phyloP scores from a whole-genome alignment of 345 rosid genomes.

The Murraya koenigii region DNA sequence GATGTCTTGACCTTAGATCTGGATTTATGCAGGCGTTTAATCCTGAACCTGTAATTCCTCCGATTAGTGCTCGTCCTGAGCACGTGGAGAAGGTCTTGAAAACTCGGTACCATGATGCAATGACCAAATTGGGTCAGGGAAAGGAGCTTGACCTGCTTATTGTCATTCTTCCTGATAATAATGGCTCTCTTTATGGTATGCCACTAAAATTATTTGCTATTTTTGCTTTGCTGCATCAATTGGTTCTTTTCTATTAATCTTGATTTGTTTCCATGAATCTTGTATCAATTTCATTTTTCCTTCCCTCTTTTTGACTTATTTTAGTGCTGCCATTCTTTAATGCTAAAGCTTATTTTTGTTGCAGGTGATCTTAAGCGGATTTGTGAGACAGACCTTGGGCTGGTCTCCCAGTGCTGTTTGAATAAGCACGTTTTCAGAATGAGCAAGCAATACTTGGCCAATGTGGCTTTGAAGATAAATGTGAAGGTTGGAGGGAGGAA shows the following conservation, averaged over 20 bases:
- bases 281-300: background rate
- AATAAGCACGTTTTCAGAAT: slow-evolving; percentile 83
- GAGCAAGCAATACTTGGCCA: slow-evolving; percentile 91
- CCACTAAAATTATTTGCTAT: background rate
- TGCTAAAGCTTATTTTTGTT: slow-evolving; percentile 13
- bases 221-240: no score
- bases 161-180: slow-evolving; percentile 92
- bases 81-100: slow-evolving; percentile 84
- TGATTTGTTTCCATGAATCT: background rate
- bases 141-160: slow-evolving; percentile 94
- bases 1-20: slow-evolving; percentile 9
- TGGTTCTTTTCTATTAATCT: background rate
- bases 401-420: slow-evolving; percentile 96
- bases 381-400: slow-evolving; percentile 97
- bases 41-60: slow-evolving; percentile 73
- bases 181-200: slow-evolving; percentile 96
- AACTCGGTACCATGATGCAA: slow-evolving; percentile 83
- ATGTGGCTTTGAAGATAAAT: slow-evolving; percentile 90
- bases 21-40: slow-evolving; percentile 56
- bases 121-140: slow-evolving; percentile 50
- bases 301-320: background rate
- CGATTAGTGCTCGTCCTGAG: slow-evolving; percentile 75
- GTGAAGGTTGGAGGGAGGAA: slow-evolving; percentile 99
- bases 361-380: slow-evolving; percentile 95
- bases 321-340: background rate